Evolutionary conservation across 257 asterid species (phyloP).

Genomic region (Solanum megistacrolobum): DNA sequence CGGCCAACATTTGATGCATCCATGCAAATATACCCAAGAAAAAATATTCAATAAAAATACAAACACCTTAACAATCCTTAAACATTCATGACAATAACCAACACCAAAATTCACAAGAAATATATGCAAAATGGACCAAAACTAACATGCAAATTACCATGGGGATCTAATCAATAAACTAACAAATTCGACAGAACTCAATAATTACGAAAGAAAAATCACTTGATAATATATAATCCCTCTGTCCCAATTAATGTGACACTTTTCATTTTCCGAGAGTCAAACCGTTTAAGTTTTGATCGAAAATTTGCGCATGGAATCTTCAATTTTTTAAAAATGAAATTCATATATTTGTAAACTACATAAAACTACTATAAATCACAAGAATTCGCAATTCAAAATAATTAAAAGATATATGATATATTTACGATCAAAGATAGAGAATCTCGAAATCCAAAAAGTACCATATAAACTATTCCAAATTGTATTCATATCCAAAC

Average conservation of each 20-base stretch:
- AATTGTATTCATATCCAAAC: background rate
- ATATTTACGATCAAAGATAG: too few relatives aligned
- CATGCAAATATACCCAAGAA: background rate
- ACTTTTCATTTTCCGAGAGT: too few relatives aligned
- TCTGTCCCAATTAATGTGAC: rapidly evolving
- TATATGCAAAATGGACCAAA: background rate
- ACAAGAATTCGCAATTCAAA: too few relatives aligned
- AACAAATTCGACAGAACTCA: background rate
- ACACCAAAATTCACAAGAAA: background rate
- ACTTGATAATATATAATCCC: too few relatives aligned
- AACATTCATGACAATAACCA: background rate
- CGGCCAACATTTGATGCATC: background rate
- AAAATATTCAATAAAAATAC: background rate
- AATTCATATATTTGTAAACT: too few relatives aligned
- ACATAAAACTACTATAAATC: too few relatives aligned
- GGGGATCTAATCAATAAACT: background rate
- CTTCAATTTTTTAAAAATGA: too few relatives aligned
- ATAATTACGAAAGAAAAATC: background rate
- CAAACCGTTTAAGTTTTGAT: too few relatives aligned
- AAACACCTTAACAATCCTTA: background rate
- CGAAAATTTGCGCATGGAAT: too few relatives aligned
- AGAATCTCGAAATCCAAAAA: too few relatives aligned
- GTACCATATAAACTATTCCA: too few relatives aligned
- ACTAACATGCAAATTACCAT: background rate
- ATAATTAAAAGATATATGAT: too few relatives aligned